Conservation (phyloP, 1,139 yeast genomes). For the Lodderomyces beijingensis region DNA sequence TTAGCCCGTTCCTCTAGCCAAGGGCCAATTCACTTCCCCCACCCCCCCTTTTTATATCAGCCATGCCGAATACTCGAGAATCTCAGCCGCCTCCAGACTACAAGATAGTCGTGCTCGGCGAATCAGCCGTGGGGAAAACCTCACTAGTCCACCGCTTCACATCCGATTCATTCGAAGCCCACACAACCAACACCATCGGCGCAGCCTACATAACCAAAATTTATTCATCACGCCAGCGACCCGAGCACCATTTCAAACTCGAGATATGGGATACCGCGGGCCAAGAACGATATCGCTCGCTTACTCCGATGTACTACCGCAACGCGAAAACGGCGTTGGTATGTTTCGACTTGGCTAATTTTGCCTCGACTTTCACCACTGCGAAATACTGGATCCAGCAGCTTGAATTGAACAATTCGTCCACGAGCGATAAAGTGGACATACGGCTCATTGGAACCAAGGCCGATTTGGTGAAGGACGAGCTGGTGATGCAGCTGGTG, state of each 20-base stretch:
- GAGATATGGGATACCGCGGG: slow-evolving; percentile 56
- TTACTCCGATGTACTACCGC: slow-evolving; percentile 49
- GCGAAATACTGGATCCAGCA: slow-evolving; percentile 47
- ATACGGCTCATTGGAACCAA: slow-evolving; percentile 38
- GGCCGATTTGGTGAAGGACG: slow-evolving; percentile 15
- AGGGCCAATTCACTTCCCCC: no score
- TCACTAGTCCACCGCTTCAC: slow-evolving; percentile 43
- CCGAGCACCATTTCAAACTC: slow-evolving; percentile 25
- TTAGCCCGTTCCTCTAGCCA: no score
- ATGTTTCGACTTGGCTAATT: slow-evolving; percentile 34
- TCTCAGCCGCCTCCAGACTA: slow-evolving; percentile 22
- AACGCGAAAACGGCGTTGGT: slow-evolving; percentile 42
- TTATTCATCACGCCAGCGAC: slow-evolving; percentile 16
- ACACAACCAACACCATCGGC: slow-evolving; percentile 45
- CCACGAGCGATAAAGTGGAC: slow-evolving; percentile 16
- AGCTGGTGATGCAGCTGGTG: not conserved
- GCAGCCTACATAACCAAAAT: slow-evolving; percentile 46
- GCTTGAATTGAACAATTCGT: slow-evolving; percentile 25
- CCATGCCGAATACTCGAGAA: no score
- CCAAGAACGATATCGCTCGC: slow-evolving; percentile 44
- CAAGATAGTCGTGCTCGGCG: slow-evolving; percentile 43
- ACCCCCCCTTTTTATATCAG: no score
- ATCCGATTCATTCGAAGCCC: slow-evolving; percentile 30
- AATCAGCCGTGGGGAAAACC: slow-evolving; percentile 46
- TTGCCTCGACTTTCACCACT: slow-evolving; percentile 29